A percentile compares a stretch with the other conserved stretches of the same genome.
phyloP scores from a whole-genome alignment of 2,329 filamentous ascomycete species.

The Neophaeococcomyces mojaviensis region DNA sequence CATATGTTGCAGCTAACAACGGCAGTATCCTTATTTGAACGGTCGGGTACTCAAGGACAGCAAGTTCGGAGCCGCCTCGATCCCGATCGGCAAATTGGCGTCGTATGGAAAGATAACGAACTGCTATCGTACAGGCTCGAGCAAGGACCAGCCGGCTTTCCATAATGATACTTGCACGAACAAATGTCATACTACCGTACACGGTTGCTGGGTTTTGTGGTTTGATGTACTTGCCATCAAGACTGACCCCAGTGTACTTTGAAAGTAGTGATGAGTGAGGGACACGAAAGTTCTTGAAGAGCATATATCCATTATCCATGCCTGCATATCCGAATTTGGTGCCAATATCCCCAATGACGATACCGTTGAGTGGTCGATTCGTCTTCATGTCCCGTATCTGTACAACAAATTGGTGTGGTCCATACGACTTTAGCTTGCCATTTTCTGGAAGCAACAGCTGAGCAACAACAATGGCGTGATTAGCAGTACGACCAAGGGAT shows the following conservation, averaged over 20 bases:
- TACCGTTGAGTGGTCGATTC: slow-evolving; percentile 38
- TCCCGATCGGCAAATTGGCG: slow-evolving; percentile 45
- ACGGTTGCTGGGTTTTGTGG: slow-evolving; percentile 40
- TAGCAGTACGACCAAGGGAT: slow-evolving; percentile 43
- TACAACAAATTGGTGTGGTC: slow-evolving; percentile 46
- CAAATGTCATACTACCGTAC: slow-evolving; percentile 39
- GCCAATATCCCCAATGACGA: slow-evolving; percentile 46
- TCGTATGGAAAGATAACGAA: slow-evolving; percentile 43
- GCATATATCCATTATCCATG: slow-evolving; percentile 48
- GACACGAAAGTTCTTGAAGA: slow-evolving; percentile 37
- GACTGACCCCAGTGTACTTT: slow-evolving; percentile 40
- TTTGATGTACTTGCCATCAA: slow-evolving; percentile 36
- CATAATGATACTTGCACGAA: slow-evolving; percentile 32
- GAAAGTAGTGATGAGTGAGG: slow-evolving; percentile 43
- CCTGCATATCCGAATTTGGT: slow-evolving; percentile 46
- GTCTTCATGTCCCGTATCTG: slow-evolving; percentile 43
- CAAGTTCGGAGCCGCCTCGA: slow-evolving; percentile 31
- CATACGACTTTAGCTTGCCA: slow-evolving; percentile 32
- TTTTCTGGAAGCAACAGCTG: slow-evolving; percentile 40
- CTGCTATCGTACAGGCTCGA: slow-evolving; percentile 45
- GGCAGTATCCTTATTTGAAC: slow-evolving; percentile 48
- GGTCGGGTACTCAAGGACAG: slow-evolving; percentile 47
- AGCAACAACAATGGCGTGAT: slow-evolving; percentile 46
- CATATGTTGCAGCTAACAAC: slow-evolving; percentile 44
- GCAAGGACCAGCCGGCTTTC: slow-evolving; percentile 46